Base-by-base conservation (phyloP, 495 filamentous ascomycete species). In the Podospora comata region DNA sequence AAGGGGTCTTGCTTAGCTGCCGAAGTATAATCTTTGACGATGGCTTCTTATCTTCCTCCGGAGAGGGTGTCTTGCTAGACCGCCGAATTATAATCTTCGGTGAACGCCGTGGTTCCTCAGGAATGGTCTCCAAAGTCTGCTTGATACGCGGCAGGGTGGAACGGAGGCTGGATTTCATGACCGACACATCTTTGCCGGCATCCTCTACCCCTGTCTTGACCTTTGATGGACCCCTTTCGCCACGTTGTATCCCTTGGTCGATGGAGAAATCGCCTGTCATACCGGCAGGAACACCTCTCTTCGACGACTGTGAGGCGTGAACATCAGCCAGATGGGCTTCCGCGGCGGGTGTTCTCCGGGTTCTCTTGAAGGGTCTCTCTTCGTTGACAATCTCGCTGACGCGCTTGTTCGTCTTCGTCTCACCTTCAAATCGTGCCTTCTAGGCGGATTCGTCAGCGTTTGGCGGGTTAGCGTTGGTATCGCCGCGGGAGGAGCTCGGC, bases 381-480 rank as follows among this genome's bases (percentile, higher is more conserved):
- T 48, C 39, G 13, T 48, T 3, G 13, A 11, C 13, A 16, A 48
- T 48, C 5, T 63, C 30, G 0, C n/a, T 48, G n/a, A 19, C 30
- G 30, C 61, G 61, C 61, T 63, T 58, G 55, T 26, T 58, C n/a
- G n/a, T 58, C 13, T 19, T 63, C 27, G 3, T 48, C 4, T 32
- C 30, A 39, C 28, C 11, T 32, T 9, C 7, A 23, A 19, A 48
- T 19, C 34, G 6, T 5, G 18, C 61, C 61, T 44, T 63, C 61
- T 63, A 63, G 34, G 61, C 61, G 30, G 61, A 32, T 53, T 63
- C 61, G 5, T 63, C 61, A n/a, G 61, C 18, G 30, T 63, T 63
- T 15, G 27, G 9, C 13, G 61, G 3, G 30, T 48, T 63, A 16
- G 27, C 19, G 32, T 20, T 63, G n/a, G 30, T 19, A 48, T 63